A percentile compares a stretch with the other conserved stretches of the same genome.
These are phyloP conservation scores for Parsonsia alboflavescens DNA, from an alignment of 257 asterid genomes.

Conservation along the genomic window DNA sequence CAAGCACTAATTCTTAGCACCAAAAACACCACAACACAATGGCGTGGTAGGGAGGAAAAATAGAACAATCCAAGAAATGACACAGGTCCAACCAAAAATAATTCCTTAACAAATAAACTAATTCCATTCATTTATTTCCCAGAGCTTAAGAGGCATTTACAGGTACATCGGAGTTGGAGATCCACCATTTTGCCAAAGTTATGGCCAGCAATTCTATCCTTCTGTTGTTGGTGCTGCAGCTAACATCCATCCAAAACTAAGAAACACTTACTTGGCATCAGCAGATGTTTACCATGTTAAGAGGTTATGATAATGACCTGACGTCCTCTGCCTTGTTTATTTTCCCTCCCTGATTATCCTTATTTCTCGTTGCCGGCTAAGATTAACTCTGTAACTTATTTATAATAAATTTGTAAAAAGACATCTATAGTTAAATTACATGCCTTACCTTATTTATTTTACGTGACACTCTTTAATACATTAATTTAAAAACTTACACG, in stretches of 20 bases:
- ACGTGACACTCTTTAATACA: no score
- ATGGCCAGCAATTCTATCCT: slow-evolving; percentile 65
- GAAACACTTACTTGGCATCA: no score
- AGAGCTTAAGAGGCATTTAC: slow-evolving; percentile 13
- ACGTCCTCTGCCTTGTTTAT: neutral
- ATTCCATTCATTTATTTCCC: neutral
- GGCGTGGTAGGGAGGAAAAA: no score
- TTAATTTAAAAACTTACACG: no score
- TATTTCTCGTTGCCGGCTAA: neutral
- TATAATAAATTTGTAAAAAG: no score
- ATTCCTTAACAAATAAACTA: no score
- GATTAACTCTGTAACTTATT: neutral
- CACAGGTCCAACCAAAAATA: no score
- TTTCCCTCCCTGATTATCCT: neutral
- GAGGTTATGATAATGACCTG: slow-evolving; percentile 1
- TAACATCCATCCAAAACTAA: slow-evolving; percentile 37
- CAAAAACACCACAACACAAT: no score
- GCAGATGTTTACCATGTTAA: neutral
- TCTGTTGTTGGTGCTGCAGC: slow-evolving; percentile 68
- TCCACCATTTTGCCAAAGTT: slow-evolving; percentile 64
- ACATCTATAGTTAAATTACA: no score
- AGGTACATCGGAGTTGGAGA: slow-evolving; percentile 80
- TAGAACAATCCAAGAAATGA: no score
- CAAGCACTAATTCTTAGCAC: no score
- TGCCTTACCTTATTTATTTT: no score